Conservation (phyloP, 495 filamentous ascomycete genomes). For the Xylaria longipes region DNA sequence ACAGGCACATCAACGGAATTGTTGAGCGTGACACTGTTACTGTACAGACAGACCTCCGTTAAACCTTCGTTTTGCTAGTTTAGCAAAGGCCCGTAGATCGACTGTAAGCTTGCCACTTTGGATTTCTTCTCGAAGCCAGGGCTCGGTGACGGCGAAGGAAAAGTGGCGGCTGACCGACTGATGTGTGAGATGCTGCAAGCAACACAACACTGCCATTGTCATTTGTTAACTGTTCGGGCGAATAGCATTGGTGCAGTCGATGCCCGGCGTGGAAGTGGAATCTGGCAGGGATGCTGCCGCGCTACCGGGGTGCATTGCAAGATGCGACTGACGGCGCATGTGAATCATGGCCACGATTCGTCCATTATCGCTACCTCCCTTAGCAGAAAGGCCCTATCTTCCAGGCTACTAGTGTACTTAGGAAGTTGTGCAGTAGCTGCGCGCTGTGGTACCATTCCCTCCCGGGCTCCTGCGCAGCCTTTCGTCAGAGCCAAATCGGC, state of each 20-base stretch:
- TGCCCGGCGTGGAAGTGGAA: slow-evolving; percentile 6
- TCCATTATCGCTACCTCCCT: not conserved
- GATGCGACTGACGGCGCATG: slow-evolving; percentile 17
- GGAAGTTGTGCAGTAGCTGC: slow-evolving; percentile 19
- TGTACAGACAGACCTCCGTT: not conserved
- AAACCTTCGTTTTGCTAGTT: not conserved
- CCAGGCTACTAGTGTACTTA: not conserved
- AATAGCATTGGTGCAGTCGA: slow-evolving; percentile 6
- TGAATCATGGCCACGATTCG: not conserved
- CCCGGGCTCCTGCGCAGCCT: slow-evolving; percentile 5
- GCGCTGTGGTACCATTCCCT: not conserved
- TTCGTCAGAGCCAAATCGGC: slow-evolving; percentile 13
- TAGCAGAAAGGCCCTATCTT: not conserved
- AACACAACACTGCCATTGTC: not conserved
- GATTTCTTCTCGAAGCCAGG: slow-evolving; percentile 9
- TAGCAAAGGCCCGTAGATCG: not conserved
- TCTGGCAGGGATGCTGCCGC: not conserved
- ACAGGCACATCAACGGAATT: not conserved
- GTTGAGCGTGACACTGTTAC: not conserved
- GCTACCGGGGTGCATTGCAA: not conserved
- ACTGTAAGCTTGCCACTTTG: slow-evolving; percentile 8
- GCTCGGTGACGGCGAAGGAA: slow-evolving; percentile 16
- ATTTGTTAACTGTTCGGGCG: not conserved
- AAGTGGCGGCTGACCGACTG: not conserved
- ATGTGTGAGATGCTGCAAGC: not conserved